Evolutionary conservation across 1,139 yeast species (phyloP), one percentile per base, ranked within the genome.

Genomic region (Pichia sp.): DNA sequence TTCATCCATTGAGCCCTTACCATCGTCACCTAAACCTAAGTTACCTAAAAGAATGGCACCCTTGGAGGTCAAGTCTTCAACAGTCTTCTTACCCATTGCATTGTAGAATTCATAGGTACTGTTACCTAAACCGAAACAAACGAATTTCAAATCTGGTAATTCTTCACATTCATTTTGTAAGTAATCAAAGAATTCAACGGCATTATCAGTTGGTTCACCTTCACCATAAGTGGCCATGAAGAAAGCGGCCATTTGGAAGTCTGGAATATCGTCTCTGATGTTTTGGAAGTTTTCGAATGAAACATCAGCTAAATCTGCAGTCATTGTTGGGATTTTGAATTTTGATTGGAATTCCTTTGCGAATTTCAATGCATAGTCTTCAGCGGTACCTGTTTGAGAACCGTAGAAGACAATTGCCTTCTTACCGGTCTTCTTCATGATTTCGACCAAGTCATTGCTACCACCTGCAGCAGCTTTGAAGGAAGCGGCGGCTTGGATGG

Each of bases 301-400:
- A 52, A 69, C 73, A 63, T 88, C 94, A 45, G 91, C 95, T 50
- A 90, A 76, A 67, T 91, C 98, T 10, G 87, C 96, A 49, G 85
- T 81, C 85, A 94, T 83, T 9, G 94, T 80, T 56, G 83, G 81
- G 59, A 93, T 75, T 39, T 91, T 91, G 64, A 85, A 91, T 65
- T 85, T 78, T 24, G 96, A 75, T 57, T 83, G 79, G 58, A 93
- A 81, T 66, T 93, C 99, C 66, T 90, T 90, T 42, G 96, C 81
- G 58, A 90, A 81, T 65, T 94, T 87, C 58, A 86, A 79, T 19
- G 97, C 96, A 60, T 90, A 93, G 65, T 93, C 99, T 69, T 93
- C 99, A 42, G 99, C 96, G n/a, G 99, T 93, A 56, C 99, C 99
- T 12, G 99, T 94, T 69, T 93, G 99, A 6, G 99, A 91, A 6